Evolutionary conservation across 2,329 filamentous ascomycete species (phyloP).

Genomic region (Aspergillus ustus): DNA sequence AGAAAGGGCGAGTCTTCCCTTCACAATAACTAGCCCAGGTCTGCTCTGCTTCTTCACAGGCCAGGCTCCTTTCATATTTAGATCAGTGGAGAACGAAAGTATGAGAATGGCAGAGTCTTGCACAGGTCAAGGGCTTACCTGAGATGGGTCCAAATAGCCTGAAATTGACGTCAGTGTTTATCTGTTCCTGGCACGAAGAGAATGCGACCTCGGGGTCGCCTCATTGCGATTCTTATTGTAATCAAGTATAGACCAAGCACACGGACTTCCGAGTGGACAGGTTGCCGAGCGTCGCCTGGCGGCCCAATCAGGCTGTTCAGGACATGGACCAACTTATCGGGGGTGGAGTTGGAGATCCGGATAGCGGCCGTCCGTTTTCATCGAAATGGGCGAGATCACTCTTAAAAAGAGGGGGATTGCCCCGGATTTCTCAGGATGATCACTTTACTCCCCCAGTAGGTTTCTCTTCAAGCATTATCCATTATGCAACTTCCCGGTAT

Average conservation of each 20-base stretch:
- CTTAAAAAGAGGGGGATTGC: neutral
- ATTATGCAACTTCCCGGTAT: constrained; percentile 9
- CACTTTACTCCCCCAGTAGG: neutral
- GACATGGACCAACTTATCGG: neutral
- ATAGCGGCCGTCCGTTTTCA: neutral
- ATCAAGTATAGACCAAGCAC: neutral
- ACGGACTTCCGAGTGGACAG: neutral
- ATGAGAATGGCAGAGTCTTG: neutral
- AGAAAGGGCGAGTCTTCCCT: too few species aligned
- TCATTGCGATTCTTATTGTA: neutral
- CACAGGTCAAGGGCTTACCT: neutral
- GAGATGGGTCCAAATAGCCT: neutral
- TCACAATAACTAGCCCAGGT: too few species aligned
- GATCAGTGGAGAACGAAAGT: too few species aligned
- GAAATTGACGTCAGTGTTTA: neutral
- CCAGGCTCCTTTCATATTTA: too few species aligned
- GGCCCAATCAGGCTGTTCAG: constrained; percentile 2
- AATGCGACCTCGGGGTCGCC: too few species aligned
- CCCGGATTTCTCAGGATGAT: neutral
- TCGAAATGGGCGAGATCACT: neutral
- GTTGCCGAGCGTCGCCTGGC: constrained; percentile 9
- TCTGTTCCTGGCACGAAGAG: neutral
- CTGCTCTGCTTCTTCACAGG: too few species aligned
- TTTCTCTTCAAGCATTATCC: neutral
- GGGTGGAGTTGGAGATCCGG: constrained; percentile 7